Evolutionary conservation across 805 yeast genomes (phyloP), one percentile per base, ranked within the genome.

Genomic region (Grigorovia transvaalensis): DNA sequence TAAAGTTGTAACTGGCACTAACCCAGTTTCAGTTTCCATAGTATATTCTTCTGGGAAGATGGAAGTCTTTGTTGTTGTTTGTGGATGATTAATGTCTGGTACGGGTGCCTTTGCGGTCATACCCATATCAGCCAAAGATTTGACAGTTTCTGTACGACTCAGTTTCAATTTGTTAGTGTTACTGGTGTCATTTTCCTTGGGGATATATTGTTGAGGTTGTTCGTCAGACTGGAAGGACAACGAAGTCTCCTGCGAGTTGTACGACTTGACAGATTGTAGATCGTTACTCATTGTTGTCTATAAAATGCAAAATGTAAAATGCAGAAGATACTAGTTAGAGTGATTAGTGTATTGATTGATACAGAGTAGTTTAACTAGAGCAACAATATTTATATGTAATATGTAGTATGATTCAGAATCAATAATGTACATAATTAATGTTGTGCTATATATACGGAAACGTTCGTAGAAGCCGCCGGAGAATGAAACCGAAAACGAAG

Each of bases 21-120:
- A 73, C 56, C 96, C 96, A 6, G 96, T 87, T 50, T 77, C 76
- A 0, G 96, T 89, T 72, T 89, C 96, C 67, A 89, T 57, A 7
- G 89, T 85, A 66, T 87, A 89, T 65, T 89, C 96, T 72, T 89
- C 96, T 9, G 96, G 96, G 74, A 89, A 89, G 40, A 88, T 83
- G 15, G 91, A 85, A 56, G 77, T 76, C 54, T 74, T 76, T 23
- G 78, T 74, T 42, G 63, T 70, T 47, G 65, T 72, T 59, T 59
- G 71, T 60, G 87, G 85, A 46, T 80, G 76, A 57, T 77, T 76
- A 43, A 81, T 69, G 57, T 80, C 87, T 0, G 80, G 76, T 29
- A 71, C 62, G 4, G 86, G 81, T 0, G 78, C 71, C 4, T 70
- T 72, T n/a, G 75, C 67, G 6, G 79, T 71, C 15, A 85, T 59